Evolutionary conservation across 306 rosid genomes (phyloP).

Genomic region (Glycyrrhiza uralensis): DNA sequence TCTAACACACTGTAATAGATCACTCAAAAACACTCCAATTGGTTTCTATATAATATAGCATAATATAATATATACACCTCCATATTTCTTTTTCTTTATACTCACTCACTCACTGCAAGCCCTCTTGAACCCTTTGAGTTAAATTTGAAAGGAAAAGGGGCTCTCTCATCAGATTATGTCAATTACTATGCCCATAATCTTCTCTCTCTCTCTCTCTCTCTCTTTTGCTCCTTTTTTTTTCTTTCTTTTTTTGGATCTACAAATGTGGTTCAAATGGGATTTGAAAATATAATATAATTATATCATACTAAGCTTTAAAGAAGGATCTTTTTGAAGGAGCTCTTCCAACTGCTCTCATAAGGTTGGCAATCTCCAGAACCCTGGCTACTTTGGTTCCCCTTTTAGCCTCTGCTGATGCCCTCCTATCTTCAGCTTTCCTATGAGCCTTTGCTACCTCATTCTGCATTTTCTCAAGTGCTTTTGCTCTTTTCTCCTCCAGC

Average conservation of each 20-base stretch:
- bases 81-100: constrained; percentile 6
- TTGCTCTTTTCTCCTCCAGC: constrained; percentile 87
- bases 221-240: too few species aligned
- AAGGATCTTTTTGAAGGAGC: constrained; percentile 80
- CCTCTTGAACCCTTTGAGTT: constrained; percentile 27
- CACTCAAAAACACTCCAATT: constrained; percentile 40
- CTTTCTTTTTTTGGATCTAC: neutral
- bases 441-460: constrained; percentile 77
- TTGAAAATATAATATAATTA: neutral
- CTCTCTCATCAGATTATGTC: constrained; percentile 27
- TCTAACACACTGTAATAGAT: constrained; percentile 34
- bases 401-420: constrained; percentile 85
- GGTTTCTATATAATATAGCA: neutral
- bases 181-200: neutral
- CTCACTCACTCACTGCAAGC: constrained; percentile 22
- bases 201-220: neutral
- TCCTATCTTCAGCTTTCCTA: constrained; percentile 84
- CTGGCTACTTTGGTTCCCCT: constrained; percentile 91
- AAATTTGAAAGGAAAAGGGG: constrained; percentile 33
- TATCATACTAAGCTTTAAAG: constrained; percentile 41
- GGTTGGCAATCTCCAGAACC: constrained; percentile 65
- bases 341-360: constrained; percentile 92
- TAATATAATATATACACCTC: neutral
- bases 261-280: neutral
- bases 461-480: constrained; percentile 87